A percentile compares a stretch with the other conserved stretches of the same genome.
Conservation (phyloP, 495 filamentous ascomycete species). For the Daldinia vernicosa region DNA sequence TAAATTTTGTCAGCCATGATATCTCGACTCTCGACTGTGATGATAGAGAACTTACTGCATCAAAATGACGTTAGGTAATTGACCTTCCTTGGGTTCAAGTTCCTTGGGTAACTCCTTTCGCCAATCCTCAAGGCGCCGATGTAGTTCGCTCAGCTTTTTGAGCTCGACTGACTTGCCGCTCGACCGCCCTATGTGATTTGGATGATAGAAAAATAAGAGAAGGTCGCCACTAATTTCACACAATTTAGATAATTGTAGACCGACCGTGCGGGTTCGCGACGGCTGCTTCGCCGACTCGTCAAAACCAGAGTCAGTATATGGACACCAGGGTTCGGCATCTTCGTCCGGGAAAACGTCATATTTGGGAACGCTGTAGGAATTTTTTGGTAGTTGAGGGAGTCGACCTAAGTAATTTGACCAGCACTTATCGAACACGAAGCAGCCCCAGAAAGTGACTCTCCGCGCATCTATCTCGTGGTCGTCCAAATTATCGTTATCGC, state of each 20-base stretch:
- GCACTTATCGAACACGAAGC: constrained; percentile 97
- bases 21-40: constrained; percentile 4
- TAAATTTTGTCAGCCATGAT: constrained; percentile 48
- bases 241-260: constrained; percentile 80
- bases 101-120: constrained; percentile 85
- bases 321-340: constrained; percentile 84
- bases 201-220: constrained; percentile 90
- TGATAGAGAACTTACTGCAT: constrained; percentile 80
- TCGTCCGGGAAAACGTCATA: constrained; percentile 91
- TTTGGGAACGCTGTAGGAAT: constrained; percentile 82
- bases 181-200: constrained; percentile 66
- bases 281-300: constrained; percentile 76
- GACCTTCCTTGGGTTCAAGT: constrained; percentile 87
- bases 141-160: constrained; percentile 91
- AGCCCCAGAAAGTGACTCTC: constrained; percentile 97
- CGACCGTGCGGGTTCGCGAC: constrained; percentile 82
- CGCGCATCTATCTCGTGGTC: constrained; percentile 90
- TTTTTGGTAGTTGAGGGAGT: constrained; percentile 82
- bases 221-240: constrained; percentile 95
- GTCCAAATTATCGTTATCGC: constrained; percentile 66
- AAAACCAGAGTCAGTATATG: constrained; percentile 86
- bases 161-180: constrained; percentile 73
- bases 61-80: constrained; percentile 85
- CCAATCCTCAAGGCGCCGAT: constrained; percentile 91
- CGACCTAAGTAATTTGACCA: constrained; percentile 99